Conservation (phyloP, 1,284 basidiomycete species). For the Ustilago esculenta region DNA sequence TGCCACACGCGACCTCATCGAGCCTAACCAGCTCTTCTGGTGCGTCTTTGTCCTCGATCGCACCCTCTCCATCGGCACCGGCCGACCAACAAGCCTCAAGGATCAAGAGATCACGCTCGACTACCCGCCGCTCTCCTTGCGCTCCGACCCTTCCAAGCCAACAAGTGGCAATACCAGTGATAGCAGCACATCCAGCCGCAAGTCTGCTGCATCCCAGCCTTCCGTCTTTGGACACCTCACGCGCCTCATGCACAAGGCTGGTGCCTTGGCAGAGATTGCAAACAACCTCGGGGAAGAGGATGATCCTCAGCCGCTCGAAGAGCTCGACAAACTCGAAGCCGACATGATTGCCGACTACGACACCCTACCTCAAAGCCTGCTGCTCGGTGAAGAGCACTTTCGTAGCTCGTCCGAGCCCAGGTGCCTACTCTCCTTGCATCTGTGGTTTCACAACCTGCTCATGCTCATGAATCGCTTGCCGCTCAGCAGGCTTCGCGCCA, state of each 20-base stretch:
- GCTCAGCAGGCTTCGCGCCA: constrained; percentile 1
- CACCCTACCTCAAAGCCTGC: background rate
- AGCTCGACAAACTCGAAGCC: constrained; percentile 8
- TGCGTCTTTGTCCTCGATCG: constrained; percentile 9
- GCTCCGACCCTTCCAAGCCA: too few relatives aligned
- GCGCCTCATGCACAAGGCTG: constrained; percentile 10
- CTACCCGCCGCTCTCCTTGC: constrained; percentile 1
- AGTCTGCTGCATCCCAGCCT: background rate
- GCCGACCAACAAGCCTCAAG: constrained; percentile 6
- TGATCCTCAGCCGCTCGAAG: constrained; percentile 5
- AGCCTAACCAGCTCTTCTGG: constrained; percentile 6
- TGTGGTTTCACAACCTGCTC: constrained; percentile 10
- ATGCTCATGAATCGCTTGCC: constrained; percentile 7
- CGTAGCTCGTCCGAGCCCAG: constrained; percentile 1
- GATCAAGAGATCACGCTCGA: constrained; percentile 13
- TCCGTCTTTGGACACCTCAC: constrained; percentile 10
- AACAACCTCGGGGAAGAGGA: constrained; percentile 13
- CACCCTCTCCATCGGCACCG: constrained; percentile 6
- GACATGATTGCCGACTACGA: constrained; percentile 10
- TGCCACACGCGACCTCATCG: background rate
- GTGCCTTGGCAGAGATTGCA: constrained; percentile 8
- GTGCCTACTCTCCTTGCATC: constrained; percentile 5
- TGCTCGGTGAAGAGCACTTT: constrained; percentile 2
- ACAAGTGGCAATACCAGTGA: background rate
- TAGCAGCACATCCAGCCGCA: background rate